Base-by-base conservation (phyloP, 2,329 filamentous ascomycete genomes). In the Penicillium hesseltinei region DNA sequence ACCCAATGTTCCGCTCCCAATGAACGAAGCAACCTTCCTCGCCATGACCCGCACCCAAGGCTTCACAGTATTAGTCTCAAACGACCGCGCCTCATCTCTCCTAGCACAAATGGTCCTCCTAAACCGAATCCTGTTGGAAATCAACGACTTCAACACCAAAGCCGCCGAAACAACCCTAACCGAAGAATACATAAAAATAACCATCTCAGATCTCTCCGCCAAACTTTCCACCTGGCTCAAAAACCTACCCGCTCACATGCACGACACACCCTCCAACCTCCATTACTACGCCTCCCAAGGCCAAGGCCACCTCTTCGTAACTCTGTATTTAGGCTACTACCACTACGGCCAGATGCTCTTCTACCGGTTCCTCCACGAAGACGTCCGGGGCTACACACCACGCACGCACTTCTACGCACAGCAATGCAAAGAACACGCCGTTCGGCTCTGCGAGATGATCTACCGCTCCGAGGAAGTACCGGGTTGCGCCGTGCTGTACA, bases 341-440 rank as follows among this genome's bases (percentile, higher is more conserved):
- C 74, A 81, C 62, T 80, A 77, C 58, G 71, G 73, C 5, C 75
- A 79, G 50, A 69, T 81, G n/a, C 72, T 82, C 5, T 79, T 76
- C 65, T 81, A 80, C 57, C 77, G 77, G 50, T 81, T 78, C 59
- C 70, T 81, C 0, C 72, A 75, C 44, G 67, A 71, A 23, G 66
- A 71, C 27, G 60, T 62, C 5, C 60, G 65, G 31, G 47, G 56
- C 3, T 54, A 57, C 9, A 54, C 54, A 9, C 47, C 61, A 11
- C 51, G 56, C 4, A 58, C 59, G n/a, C 61, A 46, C 44, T 59
- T 40, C 48, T 77, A 78, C 54, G 74, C 76, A 2, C 61, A 71
- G 6, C 73, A 72, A 51, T 79, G 76, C 62, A 77, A 78, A 58
- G 54, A 65, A 2, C 73, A 79, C 53, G 75, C 78, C 0, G 67